Evolutionary conservation across 2,329 filamentous ascomycete species (phyloP), one percentile per base, ranked within the genome.

Genomic region (Penicillium decumbens): DNA sequence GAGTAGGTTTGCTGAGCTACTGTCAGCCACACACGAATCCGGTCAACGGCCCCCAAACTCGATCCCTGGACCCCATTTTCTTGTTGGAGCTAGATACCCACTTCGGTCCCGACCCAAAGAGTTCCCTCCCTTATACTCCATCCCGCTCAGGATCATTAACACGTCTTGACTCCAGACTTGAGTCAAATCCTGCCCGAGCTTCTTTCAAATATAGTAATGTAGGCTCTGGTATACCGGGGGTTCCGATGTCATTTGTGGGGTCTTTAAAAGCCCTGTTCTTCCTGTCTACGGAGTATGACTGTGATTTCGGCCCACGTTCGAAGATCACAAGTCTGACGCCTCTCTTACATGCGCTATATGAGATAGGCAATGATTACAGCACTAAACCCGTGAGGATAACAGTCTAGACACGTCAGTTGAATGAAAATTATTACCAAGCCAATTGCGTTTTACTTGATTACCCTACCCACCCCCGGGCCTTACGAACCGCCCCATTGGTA

Each of bases 201-300:
- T 40, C 25, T 45, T 50, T 45, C 48, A 43, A 30, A 27, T 18
- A 18, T 18, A 18, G 15, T 1, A 18, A 40, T 52, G 43, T 52
- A 51, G 50, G 23, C 47, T 54, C 50, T 45, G 43, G 46, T 44
- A 50, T 15, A 44, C 51, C 33, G 47, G 49, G 50, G 32, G 33
- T 42, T 42, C 52, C 54, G 51, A 43, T 58, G 58, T 58, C 51
- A 60, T 15, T 43, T 56, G 56, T 61, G 59, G 59, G 54, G 58
- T 48, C 52, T 49, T 39, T 58, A 58, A 57, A 43, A 47, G 29
- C 28, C 42, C 43, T 45, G 41, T 37, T 54, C 41, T 44, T 32
- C 32, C 50, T 53, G 33, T 23, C 35, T 40, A 23, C 20, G 20
- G 20, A 23, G 20, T 23, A 44, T 45, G 45, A 51, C 41, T 45